Base-by-base conservation (phyloP, 352 stramenopile species). In the Phytopythium montanum region DNA sequence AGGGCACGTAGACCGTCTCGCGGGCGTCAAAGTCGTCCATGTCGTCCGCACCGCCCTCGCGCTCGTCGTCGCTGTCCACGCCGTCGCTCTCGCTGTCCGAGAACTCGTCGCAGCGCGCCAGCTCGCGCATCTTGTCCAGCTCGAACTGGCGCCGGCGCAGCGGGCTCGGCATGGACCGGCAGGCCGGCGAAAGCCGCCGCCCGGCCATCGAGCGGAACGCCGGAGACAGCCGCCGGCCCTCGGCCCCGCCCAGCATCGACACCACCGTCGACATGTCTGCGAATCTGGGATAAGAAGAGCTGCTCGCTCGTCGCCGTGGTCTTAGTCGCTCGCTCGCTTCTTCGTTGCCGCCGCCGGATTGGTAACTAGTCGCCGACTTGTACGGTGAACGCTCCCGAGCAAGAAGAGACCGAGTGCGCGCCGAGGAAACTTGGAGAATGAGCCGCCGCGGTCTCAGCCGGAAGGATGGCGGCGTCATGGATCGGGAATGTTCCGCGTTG, bases 61-160 rank as follows among this genome's bases (percentile, higher is more conserved):
- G 64, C 13, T 87, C 73, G 5, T 85, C 77, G 4, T 88, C 78
- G 29, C 70, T 76, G 48, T 81, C 78, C 42, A 83, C 78, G 34
- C 82, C 82, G 59, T 92, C 82, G 66, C 82, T 92, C 66, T 92
- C 82, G 48, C 81, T 82, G 69, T 92, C 82, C 19, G 82, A 90
- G 68, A 92, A 92, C 61, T 92, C 82, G 72, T 92, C 80, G 59
- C 79, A 89, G 29, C 76, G 72, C 29, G 82, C 82, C 26, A 92
- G 71, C 48, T 92, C 82, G 31, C 73, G 73, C 66, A 92, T 65
- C 50, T 85, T 86, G 50, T 86, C 72, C 42, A 88, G 68, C 54
- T 88, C 75, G 54, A 70, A 70, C 51, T 78, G 66, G 51, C 72
- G 76, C 51, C 75, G 73, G 45, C 70, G 75, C 67, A 78, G 68